Percentiles rank a stretch among this genome's conserved stretches.
phyloP scores from a whole-genome alignment of 176 grass and related monocot species.

The Lolium perenne region DNA sequence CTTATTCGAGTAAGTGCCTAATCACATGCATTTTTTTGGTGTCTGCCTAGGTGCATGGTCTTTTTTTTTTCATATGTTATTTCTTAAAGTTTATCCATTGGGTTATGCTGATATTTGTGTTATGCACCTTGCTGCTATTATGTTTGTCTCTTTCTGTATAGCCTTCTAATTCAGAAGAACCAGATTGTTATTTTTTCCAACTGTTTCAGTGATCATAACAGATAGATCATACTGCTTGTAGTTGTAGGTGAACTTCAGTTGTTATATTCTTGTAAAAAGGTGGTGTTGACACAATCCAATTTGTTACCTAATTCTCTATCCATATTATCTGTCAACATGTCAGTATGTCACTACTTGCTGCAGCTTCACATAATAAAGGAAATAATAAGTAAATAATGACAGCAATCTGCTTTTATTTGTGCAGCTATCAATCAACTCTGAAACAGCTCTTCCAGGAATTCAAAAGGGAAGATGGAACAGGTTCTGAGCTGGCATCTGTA shows the following conservation, averaged over 20 bases:
- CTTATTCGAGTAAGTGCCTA: conserved; percentile 89
- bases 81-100: conserved; percentile 17
- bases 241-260: conserved; percentile 28
- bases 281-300: neutral
- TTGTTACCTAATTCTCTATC: neutral
- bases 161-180: neutral
- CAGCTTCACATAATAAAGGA: neutral
- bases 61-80: neutral
- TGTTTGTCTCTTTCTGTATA: neutral
- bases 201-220: conserved; percentile 33
- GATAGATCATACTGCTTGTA: neutral
- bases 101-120: conserved; percentile 22
- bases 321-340: neutral
- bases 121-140: neutral
- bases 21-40: neutral
- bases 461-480: conserved; percentile 77
- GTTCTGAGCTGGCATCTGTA: conserved; percentile 80
- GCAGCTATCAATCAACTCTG: conserved; percentile 91
- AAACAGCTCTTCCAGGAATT: conserved; percentile 95
- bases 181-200: neutral
- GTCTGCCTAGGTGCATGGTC: neutral
- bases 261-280: conserved; percentile 3
- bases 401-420: conserved; percentile 19
- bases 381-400: conserved; percentile 28
- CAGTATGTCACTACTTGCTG: neutral